Evolutionary conservation across 257 asterid species (phyloP).

Genomic region (Oldenlandia corymbosa): DNA sequence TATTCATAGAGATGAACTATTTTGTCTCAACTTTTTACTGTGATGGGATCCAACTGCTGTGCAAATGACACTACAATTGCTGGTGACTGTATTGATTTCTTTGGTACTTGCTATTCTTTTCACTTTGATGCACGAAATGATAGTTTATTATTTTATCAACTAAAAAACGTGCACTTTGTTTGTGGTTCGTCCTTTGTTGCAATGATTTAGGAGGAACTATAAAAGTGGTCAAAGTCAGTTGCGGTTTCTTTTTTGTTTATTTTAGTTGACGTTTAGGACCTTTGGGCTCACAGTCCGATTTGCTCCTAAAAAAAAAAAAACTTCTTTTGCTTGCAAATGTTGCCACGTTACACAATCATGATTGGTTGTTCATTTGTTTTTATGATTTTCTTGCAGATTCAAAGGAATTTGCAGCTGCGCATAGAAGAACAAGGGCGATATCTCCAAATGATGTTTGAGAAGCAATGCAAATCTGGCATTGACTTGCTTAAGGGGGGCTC

Average conservation of each 20-base stretch:
- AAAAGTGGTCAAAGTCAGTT: background rate
- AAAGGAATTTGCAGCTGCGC: conserved; percentile 83
- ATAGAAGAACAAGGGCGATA: conserved; percentile 85
- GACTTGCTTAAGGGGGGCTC: conserved; percentile 48
- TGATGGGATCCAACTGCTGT: background rate
- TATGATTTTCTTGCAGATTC: conserved; percentile 52
- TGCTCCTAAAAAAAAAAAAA: background rate
- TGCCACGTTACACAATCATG: background rate
- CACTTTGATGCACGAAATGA: background rate
- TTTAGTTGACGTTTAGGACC: background rate
- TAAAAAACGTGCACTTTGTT: background rate
- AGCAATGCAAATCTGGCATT: conserved; percentile 63
- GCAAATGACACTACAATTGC: background rate
- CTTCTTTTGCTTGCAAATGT: background rate
- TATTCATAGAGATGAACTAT: conserved; percentile 12
- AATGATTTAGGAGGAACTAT: background rate
- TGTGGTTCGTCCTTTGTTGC: background rate
- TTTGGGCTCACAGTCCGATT: background rate
- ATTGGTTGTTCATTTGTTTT: background rate
- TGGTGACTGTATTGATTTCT: too few relatives aligned
- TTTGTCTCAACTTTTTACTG: background rate
- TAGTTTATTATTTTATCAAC: too few relatives aligned
- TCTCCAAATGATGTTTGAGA: conserved; percentile 90
- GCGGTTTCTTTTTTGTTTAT: background rate
- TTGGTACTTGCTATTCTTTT: background rate